Base-by-base conservation (phyloP, 2,329 filamentous ascomycete genomes). In the Microdochium paspali region DNA sequence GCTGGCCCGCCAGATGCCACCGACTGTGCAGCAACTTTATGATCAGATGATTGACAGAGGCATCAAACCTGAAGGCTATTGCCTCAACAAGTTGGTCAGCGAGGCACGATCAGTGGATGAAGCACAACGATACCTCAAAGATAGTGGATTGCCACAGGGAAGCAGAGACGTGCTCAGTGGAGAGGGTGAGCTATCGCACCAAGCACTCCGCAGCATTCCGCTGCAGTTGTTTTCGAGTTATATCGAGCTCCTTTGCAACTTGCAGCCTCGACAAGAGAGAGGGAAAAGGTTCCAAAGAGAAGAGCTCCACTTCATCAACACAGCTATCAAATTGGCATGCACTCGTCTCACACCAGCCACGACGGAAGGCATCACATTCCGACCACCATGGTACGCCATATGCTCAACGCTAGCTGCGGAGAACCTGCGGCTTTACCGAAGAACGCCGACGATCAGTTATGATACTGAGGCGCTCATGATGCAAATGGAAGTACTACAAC, bases 1-100 rank as follows among this genome's bases (percentile, higher is more conserved):
- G 49, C 79, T 78, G 53, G 74, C 79, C 32, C 72, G 79, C n/a
- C 66, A 80, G 40, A 67, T 71, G 13, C 79, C 84, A 1, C 85
- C 85, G 2, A 73, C 69, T 1, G 64, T 81, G 10, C 63, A 71
- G 4, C 68, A 76, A 45, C 67, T 90, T 3, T 85, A 84, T 49
- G 58, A 69, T 10, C 67, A 72, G 39, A 85, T 90, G 79, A 58
- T 66, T 12, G 58, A 57, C 1, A 66, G 68, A 2, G 70, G 72
- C 1, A 58, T 84, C 20, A 63, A 59, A 6, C 77, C 81, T 0
- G 58, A 65, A 3, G 71, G 69, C 1, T 60, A 66, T 35, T 77
- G 74, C 24, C 69, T 87, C 7, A 65, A 66, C 3, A 72, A 79
- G 18, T 65, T 89, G 2, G 53, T 89, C 2, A 62, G 67, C 4